These are phyloP conservation scores for Lanmaoa rubissima DNA, from an alignment of 768 basidiomycete species.

Conservation along the genomic window DNA sequence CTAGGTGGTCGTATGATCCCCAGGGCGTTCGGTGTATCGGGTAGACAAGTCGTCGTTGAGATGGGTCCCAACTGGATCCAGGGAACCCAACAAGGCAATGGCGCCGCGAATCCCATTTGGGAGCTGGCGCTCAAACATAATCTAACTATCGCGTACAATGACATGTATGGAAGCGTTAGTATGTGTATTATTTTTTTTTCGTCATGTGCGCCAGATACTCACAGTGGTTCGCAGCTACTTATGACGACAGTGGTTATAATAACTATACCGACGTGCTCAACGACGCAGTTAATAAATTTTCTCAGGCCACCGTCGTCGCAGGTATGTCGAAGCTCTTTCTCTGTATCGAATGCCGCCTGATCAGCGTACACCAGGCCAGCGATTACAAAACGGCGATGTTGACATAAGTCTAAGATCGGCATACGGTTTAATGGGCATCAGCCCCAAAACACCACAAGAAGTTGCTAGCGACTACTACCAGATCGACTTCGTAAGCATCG, in stretches of 20 bases:
- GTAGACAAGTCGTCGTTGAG: constrained; percentile 46
- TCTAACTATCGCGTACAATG: constrained; percentile 44
- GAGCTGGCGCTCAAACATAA: constrained; percentile 55
- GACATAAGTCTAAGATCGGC: constrained; percentile 55
- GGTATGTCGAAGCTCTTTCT: constrained; percentile 33
- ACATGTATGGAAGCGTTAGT: constrained; percentile 46
- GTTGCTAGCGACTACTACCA: constrained; percentile 57
- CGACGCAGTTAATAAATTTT: constrained; percentile 39
- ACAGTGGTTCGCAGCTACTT: constrained; percentile 42
- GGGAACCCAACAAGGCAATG: constrained; percentile 46
- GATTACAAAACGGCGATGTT: constrained; percentile 33
- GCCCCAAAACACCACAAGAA: constrained; percentile 44
- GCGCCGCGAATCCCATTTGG: constrained; percentile 59
- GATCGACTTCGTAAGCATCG: constrained; percentile 35
- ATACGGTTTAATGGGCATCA: constrained; percentile 49
- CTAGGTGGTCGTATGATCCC: constrained; percentile 63
- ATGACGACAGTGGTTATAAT: constrained; percentile 47
- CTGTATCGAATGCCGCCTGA: constrained; percentile 48
- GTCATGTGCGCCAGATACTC: not conserved
- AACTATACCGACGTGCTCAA: constrained; percentile 47
- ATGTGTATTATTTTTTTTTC: constrained; percentile 15
- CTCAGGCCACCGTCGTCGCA: constrained; percentile 41
- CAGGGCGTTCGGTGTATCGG: constrained; percentile 40
- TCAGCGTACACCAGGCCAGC: constrained; percentile 3
- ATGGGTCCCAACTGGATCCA: constrained; percentile 64